Percentiles rank a stretch among this genome's conserved stretches.
These are phyloP conservation scores for Sicyos baderoa DNA, from an alignment of 306 rosid genomes.

Conservation along the genomic window DNA sequence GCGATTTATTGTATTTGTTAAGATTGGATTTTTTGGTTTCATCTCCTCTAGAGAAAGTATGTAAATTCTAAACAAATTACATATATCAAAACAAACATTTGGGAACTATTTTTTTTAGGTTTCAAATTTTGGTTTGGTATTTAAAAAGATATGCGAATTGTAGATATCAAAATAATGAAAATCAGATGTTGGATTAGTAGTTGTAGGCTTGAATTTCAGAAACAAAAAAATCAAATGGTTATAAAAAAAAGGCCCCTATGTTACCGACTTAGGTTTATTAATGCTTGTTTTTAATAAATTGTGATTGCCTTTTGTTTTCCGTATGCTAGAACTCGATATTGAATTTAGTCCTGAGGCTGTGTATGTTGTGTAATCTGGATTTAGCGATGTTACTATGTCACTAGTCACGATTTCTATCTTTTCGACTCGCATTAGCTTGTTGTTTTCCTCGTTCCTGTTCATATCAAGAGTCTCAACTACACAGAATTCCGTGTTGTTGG, in stretches of 20 bases:
- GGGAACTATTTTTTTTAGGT: too few species aligned
- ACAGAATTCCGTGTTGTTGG: background rate
- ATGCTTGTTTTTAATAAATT: background rate
- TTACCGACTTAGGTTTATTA: background rate
- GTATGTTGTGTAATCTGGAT: slow-evolving; percentile 1
- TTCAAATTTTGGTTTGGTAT: too few species aligned
- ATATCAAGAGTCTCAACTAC: background rate
- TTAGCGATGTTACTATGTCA: slow-evolving; percentile 7
- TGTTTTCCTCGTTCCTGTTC: background rate
- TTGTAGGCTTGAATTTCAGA: too few species aligned
- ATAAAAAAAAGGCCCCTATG: too few species aligned
- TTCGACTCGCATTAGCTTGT: background rate
- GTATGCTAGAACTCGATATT: background rate
- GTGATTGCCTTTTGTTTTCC: background rate
- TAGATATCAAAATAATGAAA: too few species aligned
- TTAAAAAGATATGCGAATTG: too few species aligned
- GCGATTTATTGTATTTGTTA: background rate
- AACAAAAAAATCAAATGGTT: too few species aligned
- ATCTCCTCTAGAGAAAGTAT: too few species aligned
- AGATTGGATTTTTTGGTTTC: too few species aligned
- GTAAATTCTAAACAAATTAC: too few species aligned
- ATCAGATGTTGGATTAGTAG: too few species aligned
- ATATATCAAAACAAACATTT: too few species aligned
- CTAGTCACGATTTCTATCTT: background rate
- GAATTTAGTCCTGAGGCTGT: background rate